phyloP scores from a whole-genome alignment of 768 basidiomycete species.

The Lanmaoa pseudosensibilis region DNA sequence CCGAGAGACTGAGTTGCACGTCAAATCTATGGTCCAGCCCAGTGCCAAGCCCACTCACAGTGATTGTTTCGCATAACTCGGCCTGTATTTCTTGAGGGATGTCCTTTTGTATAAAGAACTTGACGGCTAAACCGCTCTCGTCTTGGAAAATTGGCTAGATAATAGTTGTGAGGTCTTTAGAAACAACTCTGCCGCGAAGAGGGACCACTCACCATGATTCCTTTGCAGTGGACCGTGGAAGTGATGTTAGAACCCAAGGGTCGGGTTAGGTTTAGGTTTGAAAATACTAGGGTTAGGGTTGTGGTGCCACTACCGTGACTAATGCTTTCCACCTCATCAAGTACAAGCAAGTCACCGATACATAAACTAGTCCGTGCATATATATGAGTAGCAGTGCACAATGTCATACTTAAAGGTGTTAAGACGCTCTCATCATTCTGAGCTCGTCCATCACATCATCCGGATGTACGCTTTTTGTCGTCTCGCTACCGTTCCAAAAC shows the following conservation, averaged over 20 bases:
- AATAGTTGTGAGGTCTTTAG: conserved; percentile 1
- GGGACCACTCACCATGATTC: conserved; percentile 23
- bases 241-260: conserved; percentile 26
- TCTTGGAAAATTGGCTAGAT: conserved; percentile 73
- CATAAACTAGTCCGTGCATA: no score
- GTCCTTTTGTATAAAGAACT: conserved; percentile 85
- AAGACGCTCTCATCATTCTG: conserved; percentile 40
- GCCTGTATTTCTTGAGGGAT: conserved; percentile 65
- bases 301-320: neutral
- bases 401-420: neutral
- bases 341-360: neutral
- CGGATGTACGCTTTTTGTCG: conserved; percentile 38
- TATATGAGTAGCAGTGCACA: neutral
- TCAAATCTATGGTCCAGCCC: conserved; percentile 5
- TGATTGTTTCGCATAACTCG: conserved; percentile 72
- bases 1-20: conserved; percentile 56
- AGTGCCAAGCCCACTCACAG: conserved; percentile 40
- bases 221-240: neutral
- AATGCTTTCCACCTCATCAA: neutral
- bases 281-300: conserved; percentile 23
- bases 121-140: conserved; percentile 62
- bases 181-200: neutral
- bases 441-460: conserved; percentile 45
- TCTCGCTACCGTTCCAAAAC: conserved; percentile 40
- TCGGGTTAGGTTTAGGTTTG: conserved; percentile 36